Percentiles rank a stretch among this genome's conserved stretches.
Evolutionary conservation across 2,329 filamentous ascomycete genomes (phyloP).

Genomic region (Ascochyta fabae): DNA sequence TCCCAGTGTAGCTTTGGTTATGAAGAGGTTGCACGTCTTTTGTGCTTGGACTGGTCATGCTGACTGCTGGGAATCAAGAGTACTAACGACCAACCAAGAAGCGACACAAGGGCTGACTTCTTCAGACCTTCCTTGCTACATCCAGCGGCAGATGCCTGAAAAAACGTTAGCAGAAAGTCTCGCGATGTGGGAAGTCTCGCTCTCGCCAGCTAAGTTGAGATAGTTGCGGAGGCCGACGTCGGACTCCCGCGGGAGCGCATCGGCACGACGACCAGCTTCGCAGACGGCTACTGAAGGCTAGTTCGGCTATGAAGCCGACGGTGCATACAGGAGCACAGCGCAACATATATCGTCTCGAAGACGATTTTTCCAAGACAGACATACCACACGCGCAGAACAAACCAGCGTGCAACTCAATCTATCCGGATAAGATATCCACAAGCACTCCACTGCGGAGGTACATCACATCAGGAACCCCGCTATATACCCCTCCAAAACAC

Average conservation of each 20-base stretch:
- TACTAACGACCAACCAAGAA: no score
- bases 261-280: not conserved
- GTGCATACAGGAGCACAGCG: not conserved
- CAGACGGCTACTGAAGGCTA: constrained; percentile 17
- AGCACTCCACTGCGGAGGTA: not conserved
- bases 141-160: no score
- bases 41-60: no score
- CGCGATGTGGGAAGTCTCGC: not conserved
- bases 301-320: constrained; percentile 9
- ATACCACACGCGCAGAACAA: not conserved
- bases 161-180: no score
- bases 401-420: not conserved
- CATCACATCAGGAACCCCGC: constrained; percentile 7
- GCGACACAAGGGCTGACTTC: no score
- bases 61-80: no score
- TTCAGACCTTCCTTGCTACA: no score
- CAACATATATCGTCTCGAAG: not conserved
- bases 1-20: no score
- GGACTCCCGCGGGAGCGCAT: not conserved
- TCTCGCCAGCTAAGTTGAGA: not conserved
- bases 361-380: not conserved
- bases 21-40: no score
- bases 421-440: constrained; percentile 7
- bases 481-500: constrained; percentile 5
- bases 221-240: not conserved